Base-by-base conservation (phyloP, 306 rosid species). In the Prunus fruticosa region DNA sequence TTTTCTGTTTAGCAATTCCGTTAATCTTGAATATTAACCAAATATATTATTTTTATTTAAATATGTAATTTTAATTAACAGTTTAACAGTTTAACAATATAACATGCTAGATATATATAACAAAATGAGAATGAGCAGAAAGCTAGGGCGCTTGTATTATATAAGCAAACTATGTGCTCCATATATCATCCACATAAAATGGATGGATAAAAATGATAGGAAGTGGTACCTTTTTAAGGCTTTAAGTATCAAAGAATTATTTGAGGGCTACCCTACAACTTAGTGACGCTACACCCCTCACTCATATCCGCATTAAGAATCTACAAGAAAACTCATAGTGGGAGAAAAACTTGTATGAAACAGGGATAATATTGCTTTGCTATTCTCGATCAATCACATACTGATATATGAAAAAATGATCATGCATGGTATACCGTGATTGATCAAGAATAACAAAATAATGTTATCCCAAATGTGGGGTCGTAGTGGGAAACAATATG, bases 281-380 rank as follows among this genome's bases (percentile, higher is more conserved):
- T 46, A 46, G 72, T 47, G 57, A 46, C 3, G 18, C 57, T 13
- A 68, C 32, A 23, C 49, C 3, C 0, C 57, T 16, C 41, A 13
- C 28, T 3, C 20, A 6, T 5, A 6, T 68, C 22, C 15, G 15
- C 23, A 72, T 3, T 23, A 41, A 54, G 38, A 3, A 56, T 13
- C 41, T 41, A 54, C 22, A 47, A 19, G 65, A 23, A 18, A 75
- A 51, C 43, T 27, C 27, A 34, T 11, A 22, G 10, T 15, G 12
- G 46, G 14, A 54, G 41, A 34, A 34, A 34, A 34, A 34, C 2
- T 34, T 5, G 8, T 6, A 34, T 34, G 8, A 34, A 34, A 34
- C 0, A 6, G 0, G 0, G 0, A 5, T 34, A 34, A 0, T 0
- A 34, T 0, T 34, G 41, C 1, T 34, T 34, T 34, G 8, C 8